Evolutionary conservation across 495 filamentous ascomycete genomes (phyloP), one percentile per base, ranked within the genome.

Genomic region (Lasiosphaeris hirsuta): DNA sequence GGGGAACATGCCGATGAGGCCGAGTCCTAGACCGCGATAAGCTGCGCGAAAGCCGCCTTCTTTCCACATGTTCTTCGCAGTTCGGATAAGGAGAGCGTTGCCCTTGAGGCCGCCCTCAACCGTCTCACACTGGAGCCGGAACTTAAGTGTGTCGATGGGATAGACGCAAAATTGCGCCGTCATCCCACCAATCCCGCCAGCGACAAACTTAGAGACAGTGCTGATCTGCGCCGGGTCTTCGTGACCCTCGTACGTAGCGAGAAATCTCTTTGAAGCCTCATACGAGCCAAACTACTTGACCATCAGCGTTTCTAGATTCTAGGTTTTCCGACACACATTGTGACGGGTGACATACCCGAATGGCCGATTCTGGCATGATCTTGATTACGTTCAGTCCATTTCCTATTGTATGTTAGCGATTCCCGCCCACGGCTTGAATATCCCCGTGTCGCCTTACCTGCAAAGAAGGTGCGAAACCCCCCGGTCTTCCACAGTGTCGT

Each of bases 341-440:
- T 35, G 46, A 36, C 49, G 61, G 5, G 40, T 33, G 54, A 55
- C 59, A 47, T 71, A 79, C 76, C 61, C 74, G 94, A 63, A 98
- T 96, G 36, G 94, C 94, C 6, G 93, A 96, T 71, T 98, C 94
- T 7, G 94, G 94, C 87, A 97, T 93, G 47, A 98, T 91, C 72
- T 98, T 98, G 61, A 97, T 65, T 9, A 97, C 93, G 65, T 98
- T 98, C 56, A 98, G 79, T 7, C 94, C 94, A 67, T 98, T 98
- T 33, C 94, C 94, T 97, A 36, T 35, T n/a, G 8, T 33, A 30
- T 19, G 53, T 83, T 51, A 81, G 75, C 46, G 46, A 19, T 14
- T 37, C 8, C 37, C 41, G 36, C 42, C 18, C 14, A 15, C 11
- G 7, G 7, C 11, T 10, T 11, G 7, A 1, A 14, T 30, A 74